Percentiles rank a stretch among this genome's conserved stretches.
Conservation (phyloP, 306 rosid species). For the barrel medic (Medicago truncatula) region DNA sequence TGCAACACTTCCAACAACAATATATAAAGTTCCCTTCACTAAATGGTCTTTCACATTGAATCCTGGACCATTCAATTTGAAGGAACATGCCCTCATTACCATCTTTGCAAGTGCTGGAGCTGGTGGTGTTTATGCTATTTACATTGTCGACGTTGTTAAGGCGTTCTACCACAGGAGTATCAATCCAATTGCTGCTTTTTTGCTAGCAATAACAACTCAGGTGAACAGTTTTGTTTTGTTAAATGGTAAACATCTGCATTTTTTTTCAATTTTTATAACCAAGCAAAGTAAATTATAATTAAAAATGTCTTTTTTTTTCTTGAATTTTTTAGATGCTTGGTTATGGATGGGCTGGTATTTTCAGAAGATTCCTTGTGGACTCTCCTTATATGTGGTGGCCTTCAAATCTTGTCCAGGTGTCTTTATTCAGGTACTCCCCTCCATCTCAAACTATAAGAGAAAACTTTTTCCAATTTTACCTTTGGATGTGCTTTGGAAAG, state of each 20-base stretch:
- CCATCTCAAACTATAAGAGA: too few species aligned
- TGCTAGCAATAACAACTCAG: conserved; percentile 83
- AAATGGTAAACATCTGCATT: background rate
- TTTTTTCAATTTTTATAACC: background rate
- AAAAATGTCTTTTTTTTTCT: background rate
- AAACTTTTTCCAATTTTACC: too few species aligned
- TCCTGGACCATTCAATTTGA: conserved; percentile 82
- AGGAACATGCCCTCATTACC: conserved; percentile 86
- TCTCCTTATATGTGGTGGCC: conserved; percentile 99
- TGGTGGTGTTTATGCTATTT: conserved; percentile 71
- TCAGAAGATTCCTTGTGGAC: conserved; percentile 80
- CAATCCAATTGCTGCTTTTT: conserved; percentile 65
- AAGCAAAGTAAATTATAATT: background rate
- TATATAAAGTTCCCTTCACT: conserved; percentile 52
- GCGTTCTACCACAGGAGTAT: conserved; percentile 76
- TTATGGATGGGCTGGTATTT: conserved; percentile 95
- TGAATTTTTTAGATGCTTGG: conserved; percentile 77
- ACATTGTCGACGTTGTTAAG: conserved; percentile 74
- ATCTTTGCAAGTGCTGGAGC: conserved; percentile 80
- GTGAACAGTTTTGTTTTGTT: conserved; percentile 36
- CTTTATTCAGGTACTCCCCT: conserved; percentile 68
- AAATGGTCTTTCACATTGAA: conserved; percentile 68
- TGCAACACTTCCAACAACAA: conserved; percentile 58
- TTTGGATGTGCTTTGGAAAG: too few species aligned
- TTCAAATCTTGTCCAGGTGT: conserved; percentile 76